phyloP scores from a whole-genome alignment of 164 flowering plant genomes.

The Vitis labrusca region DNA sequence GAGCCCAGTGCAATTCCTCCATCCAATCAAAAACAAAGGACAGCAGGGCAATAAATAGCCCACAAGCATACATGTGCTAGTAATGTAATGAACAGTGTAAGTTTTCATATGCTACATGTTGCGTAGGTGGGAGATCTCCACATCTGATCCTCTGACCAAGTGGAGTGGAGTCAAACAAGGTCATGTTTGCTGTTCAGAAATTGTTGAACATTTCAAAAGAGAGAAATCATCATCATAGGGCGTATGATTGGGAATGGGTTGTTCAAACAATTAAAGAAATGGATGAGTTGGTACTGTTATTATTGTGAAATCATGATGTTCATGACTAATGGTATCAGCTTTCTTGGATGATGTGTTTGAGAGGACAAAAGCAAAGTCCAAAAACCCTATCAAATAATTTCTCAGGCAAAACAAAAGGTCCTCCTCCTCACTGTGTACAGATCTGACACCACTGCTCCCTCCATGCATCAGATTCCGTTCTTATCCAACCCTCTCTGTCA shows the following conservation, averaged over 20 bases:
- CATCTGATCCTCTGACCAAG: no score
- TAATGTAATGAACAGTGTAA: no score
- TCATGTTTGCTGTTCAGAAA: no score
- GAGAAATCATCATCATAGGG: constrained; percentile 1
- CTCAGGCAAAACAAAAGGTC: constrained; percentile 20
- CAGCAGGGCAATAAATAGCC: no score
- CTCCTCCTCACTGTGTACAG: constrained; percentile 15
- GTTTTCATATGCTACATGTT: no score
- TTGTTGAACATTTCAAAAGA: no score
- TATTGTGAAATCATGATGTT: constrained; percentile 39
- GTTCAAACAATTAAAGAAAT: constrained; percentile 7
- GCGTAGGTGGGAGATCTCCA: no score
- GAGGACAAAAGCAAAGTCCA: constrained; percentile 38
- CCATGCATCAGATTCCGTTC: constrained; percentile 23
- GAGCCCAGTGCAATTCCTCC: no score
- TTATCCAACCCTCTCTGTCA: constrained; percentile 13
- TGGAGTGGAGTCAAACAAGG: no score
- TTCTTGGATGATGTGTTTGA: constrained; percentile 35
- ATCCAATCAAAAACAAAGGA: no score
- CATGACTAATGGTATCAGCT: constrained; percentile 14
- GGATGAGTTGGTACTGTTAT: constrained; percentile 18
- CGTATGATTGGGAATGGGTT: constrained; percentile 14
- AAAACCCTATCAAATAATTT: constrained; percentile 16
- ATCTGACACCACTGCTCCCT: constrained; percentile 24
- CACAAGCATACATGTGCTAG: no score